These are phyloP conservation scores for Stachybotrys echinatus DNA, from an alignment of 2,329 filamentous ascomycete genomes.

Conservation along the genomic window DNA sequence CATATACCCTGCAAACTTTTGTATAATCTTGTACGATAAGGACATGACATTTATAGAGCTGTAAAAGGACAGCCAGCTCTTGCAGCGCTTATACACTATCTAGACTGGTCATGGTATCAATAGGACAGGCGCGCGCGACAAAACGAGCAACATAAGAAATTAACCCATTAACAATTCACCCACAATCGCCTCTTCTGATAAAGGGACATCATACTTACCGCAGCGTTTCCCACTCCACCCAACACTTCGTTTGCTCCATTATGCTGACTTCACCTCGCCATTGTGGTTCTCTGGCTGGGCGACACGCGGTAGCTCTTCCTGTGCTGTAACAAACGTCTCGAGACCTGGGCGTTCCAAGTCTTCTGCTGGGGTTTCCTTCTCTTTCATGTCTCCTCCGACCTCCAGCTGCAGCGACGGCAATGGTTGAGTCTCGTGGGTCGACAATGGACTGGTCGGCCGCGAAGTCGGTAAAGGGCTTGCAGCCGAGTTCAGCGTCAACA, in stretches of 20 bases:
- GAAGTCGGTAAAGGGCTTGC: constrained; percentile 20
- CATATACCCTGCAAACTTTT: neutral
- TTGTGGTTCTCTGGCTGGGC: constrained; percentile 8
- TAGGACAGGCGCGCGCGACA: neutral
- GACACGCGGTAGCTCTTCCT: constrained; percentile 31
- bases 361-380: constrained; percentile 6
- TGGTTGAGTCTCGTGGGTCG: neutral
- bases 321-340: constrained; percentile 53
- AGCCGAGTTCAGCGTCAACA: constrained; percentile 56
- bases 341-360: constrained; percentile 30
- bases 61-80: neutral
- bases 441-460: constrained; percentile 24
- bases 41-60: neutral
- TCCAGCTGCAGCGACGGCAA: neutral
- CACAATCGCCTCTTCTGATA: no score
- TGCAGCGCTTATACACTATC: neutral
- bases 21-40: neutral
- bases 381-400: neutral
- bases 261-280: neutral
- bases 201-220: no score
- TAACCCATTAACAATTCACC: no score
- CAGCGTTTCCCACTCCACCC: no score
- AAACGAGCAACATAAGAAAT: neutral
- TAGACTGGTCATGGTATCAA: neutral
- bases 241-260: no score